These are phyloP conservation scores for Lagenaria siceraria DNA, from an alignment of 306 rosid genomes.

Conservation along the genomic window DNA sequence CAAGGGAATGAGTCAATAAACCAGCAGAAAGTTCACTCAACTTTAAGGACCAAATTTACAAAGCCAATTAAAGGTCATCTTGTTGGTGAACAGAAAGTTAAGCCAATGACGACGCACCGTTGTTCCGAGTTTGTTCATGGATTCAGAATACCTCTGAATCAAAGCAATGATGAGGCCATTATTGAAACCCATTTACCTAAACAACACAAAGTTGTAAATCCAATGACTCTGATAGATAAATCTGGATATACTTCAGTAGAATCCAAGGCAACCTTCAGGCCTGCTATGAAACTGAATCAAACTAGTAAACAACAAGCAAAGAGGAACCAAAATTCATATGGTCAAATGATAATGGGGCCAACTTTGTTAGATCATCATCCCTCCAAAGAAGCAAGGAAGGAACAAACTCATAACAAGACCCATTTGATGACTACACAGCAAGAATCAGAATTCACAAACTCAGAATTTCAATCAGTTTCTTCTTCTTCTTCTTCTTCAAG, in stretches of 20 bases:
- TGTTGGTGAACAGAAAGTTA: constrained; percentile 11
- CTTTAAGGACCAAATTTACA: background rate
- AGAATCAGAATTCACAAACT: constrained; percentile 17
- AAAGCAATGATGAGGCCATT: background rate
- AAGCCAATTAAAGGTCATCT: background rate
- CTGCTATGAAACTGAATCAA: background rate
- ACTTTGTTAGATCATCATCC: constrained; percentile 27
- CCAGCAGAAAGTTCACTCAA: constrained; percentile 1
- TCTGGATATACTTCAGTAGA: background rate
- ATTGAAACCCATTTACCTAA: constrained; percentile 1
- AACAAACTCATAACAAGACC: background rate
- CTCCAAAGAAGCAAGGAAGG: background rate
- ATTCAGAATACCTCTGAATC: constrained; percentile 31
- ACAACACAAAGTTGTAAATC: background rate
- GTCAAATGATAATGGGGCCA: constrained; percentile 23
- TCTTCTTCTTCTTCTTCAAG: constrained; percentile 20
- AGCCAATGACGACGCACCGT: background rate
- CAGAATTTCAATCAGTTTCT: constrained; percentile 8
- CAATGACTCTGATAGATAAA: background rate
- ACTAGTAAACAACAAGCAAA: background rate
- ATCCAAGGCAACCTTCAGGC: background rate
- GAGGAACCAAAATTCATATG: background rate
- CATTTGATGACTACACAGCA: constrained; percentile 5
- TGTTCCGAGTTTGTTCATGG: constrained; percentile 32
- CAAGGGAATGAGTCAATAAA: constrained; percentile 9